Evolutionary conservation across 1,284 basidiomycete genomes (phyloP).

Genomic region (Tetrapyrgos nigripes): DNA sequence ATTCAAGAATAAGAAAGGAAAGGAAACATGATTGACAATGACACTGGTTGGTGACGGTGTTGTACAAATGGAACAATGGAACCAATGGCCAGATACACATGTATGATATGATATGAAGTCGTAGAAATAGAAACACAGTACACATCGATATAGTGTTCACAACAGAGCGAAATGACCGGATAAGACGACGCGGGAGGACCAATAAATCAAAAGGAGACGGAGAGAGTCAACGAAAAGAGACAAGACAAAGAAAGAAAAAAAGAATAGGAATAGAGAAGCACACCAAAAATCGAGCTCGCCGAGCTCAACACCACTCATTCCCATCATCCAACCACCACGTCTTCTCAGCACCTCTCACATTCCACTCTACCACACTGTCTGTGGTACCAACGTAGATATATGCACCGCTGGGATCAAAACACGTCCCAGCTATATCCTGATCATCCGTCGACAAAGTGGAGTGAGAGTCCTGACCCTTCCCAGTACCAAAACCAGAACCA

Average conservation of each 20-base stretch:
- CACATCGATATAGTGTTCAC: too few species aligned
- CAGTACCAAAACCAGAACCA: background rate
- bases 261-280: background rate
- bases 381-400: slow-evolving; percentile 72
- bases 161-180: too few species aligned
- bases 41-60: too few species aligned
- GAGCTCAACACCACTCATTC: slow-evolving; percentile 12
- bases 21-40: too few species aligned
- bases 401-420: slow-evolving; percentile 75
- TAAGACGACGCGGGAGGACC: too few species aligned
- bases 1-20: too few species aligned
- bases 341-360: slow-evolving; percentile 63
- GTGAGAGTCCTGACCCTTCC: slow-evolving; percentile 40
- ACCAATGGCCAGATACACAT: too few species aligned
- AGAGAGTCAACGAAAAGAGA: too few species aligned
- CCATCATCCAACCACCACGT: slow-evolving; percentile 57
- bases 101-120: too few species aligned
- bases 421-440: slow-evolving; percentile 72
- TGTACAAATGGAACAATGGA: too few species aligned
- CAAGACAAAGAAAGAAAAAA: background rate
- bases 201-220: too few species aligned
- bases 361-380: slow-evolving; percentile 70
- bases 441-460: slow-evolving; percentile 25
- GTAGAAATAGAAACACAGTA: too few species aligned
- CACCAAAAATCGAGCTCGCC: background rate